A percentile compares a stretch with the other conserved stretches of the same genome.
Conservation (phyloP, 768 basidiomycete genomes). For the Boletus rubescentipes region DNA sequence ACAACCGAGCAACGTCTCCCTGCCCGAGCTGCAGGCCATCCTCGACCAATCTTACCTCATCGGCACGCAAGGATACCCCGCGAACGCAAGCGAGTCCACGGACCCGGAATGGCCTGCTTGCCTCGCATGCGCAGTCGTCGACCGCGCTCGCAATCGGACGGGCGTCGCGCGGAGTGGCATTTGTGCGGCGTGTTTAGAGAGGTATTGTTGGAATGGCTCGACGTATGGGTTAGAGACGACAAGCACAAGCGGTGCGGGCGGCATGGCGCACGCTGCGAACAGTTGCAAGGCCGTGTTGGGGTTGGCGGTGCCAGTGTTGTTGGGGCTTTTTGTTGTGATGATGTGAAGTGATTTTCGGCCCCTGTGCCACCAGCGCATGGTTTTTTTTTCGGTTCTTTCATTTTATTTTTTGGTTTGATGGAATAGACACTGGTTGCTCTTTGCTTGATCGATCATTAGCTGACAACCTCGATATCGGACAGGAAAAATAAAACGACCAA, state of each 20-base stretch:
- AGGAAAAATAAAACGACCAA: background rate
- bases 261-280: background rate
- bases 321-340: background rate
- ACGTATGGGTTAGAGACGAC: background rate
- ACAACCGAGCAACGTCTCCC: background rate
- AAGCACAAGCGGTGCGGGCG: background rate
- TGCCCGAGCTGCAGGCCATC: conserved; percentile 37
- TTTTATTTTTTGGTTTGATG: background rate
- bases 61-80: conserved; percentile 38
- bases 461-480: background rate
- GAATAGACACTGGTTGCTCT: background rate
- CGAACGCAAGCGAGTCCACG: conserved; percentile 22
- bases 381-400: background rate
- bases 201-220: conserved; percentile 20
- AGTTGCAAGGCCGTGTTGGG: background rate
- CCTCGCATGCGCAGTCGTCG: conserved; percentile 45
- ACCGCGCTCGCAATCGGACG: conserved; percentile 34
- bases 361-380: background rate
- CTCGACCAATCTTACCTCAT: conserved; percentile 42
- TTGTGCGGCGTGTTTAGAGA: conserved; percentile 18
- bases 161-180: conserved; percentile 17
- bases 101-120: conserved; percentile 42
- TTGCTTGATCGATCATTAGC: background rate
- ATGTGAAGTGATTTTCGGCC: background rate
- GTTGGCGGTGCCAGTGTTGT: conserved; percentile 1